Evolutionary conservation across 169 alveolate species (phyloP).

Genomic region (Besnoitia besnoiti): DNA sequence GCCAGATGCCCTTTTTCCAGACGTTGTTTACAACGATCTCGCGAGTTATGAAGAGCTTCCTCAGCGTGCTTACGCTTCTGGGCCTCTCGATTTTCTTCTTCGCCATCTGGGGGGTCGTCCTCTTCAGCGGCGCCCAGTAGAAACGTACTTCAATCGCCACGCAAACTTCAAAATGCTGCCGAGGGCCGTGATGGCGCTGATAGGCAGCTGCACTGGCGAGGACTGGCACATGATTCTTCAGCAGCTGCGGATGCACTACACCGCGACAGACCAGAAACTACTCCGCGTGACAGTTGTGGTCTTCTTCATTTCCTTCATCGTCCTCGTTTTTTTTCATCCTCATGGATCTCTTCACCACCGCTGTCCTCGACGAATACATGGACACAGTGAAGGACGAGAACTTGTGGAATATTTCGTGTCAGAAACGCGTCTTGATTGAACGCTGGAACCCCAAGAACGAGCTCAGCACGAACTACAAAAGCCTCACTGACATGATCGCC

Average conservation of each 20-base stretch:
- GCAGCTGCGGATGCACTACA: constrained; percentile 48
- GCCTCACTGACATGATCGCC: constrained; percentile 48
- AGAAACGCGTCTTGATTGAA: constrained; percentile 52
- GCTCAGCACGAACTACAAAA: constrained; percentile 13
- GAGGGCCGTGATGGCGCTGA: constrained; percentile 40
- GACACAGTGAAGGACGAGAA: constrained; percentile 58
- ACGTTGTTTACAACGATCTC: constrained; percentile 28
- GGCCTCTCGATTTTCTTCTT: constrained; percentile 34
- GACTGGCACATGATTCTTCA: constrained; percentile 62
- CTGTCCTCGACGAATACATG: constrained; percentile 65
- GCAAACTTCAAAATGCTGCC: constrained; percentile 16
- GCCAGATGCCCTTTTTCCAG: constrained; percentile 44
- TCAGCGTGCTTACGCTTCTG: constrained; percentile 41
- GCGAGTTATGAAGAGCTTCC: background rate
- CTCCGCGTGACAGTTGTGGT: constrained; percentile 27
- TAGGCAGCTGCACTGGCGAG: constrained; percentile 64
- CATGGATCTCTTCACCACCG: constrained; percentile 61
- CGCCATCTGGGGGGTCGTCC: constrained; percentile 56
- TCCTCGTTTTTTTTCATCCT: constrained; percentile 53
- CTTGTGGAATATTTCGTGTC: constrained; percentile 62
- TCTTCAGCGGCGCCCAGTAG: constrained; percentile 52
- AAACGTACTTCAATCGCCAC: constrained; percentile 6
- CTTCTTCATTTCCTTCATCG: constrained; percentile 47
- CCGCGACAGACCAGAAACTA: background rate
- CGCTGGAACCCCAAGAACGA: constrained; percentile 52